These are phyloP conservation scores for Blastobotrys arbuscula DNA, from an alignment of 1,139 yeast species.

Conservation along the genomic window DNA sequence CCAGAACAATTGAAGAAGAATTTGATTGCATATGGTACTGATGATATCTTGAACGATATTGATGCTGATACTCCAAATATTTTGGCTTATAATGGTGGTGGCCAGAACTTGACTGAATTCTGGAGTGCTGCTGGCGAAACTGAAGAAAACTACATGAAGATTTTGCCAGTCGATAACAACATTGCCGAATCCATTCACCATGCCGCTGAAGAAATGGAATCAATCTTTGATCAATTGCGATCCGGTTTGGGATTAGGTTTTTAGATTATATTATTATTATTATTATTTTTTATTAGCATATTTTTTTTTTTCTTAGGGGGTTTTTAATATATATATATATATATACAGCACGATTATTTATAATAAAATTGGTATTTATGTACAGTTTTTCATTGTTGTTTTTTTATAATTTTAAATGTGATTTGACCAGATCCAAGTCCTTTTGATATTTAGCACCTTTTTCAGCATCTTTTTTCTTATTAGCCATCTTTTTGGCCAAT, in stretches of 20 bases:
- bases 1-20: slow-evolving; percentile 89
- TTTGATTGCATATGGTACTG: slow-evolving; percentile 73
- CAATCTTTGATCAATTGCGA: slow-evolving; percentile 22
- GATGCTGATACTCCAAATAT: slow-evolving; percentile 84
- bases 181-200: slow-evolving; percentile 23
- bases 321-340: slow-evolving; percentile 1
- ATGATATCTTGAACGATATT: slow-evolving; percentile 59
- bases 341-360: background rate
- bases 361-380: background rate
- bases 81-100: slow-evolving; percentile 91
- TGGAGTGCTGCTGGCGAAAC: slow-evolving; percentile 41
- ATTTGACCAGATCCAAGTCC: slow-evolving; percentile 24
- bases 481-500: slow-evolving; percentile 26
- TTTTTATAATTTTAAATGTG: slow-evolving; percentile 18
- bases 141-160: slow-evolving; percentile 17
- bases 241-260: slow-evolving; percentile 22
- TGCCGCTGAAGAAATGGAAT: slow-evolving; percentile 21
- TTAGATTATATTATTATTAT: slow-evolving; percentile 11
- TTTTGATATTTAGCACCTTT: slow-evolving; percentile 15
- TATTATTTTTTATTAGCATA: background rate
- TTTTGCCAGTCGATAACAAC: slow-evolving; percentile 24
- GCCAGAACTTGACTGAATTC: slow-evolving; percentile 67
- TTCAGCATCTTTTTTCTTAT: slow-evolving; percentile 22
- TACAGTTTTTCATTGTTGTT: background rate
- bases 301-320: slow-evolving; percentile 2